Base-by-base conservation (phyloP, 2,329 filamentous ascomycete genomes). In the Phaeosphaeria sp. region DNA sequence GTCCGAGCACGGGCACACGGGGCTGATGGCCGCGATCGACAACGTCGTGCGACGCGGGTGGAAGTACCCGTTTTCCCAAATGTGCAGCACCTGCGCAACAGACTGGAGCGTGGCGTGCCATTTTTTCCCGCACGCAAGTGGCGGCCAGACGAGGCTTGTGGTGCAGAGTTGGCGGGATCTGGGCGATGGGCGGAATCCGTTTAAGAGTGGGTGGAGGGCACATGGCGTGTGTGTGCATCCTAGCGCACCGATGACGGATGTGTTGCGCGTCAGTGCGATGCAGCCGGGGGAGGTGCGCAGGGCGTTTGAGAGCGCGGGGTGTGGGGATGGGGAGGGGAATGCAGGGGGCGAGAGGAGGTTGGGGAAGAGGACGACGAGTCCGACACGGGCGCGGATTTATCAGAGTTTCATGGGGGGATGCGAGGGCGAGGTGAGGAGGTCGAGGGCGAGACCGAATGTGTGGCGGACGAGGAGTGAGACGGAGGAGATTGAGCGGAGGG, bases 91-190 rank as follows among this genome's bases (percentile, higher is more conserved):
- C 3, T 75, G 73, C 30, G 58, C 57, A n/a, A 71, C 70, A 0
- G 72, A 75, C 18, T 75, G 67, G 63, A 49, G n/a, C 3, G 56
- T 75, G 6, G 27, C 11, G 1, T 30, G 9, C 15, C 55, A 52
- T 22, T 45, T 54, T 2, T 50, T 64, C 40, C 33, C 21, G 21
- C 59, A 57, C n/a, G 55, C 36, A 20, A 57, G 44, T 6, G 63
- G 63, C 21, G 57, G 58, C 9, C 59, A 67, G 45, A 55, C 60
- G 1, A 21, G 61, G 8, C 18, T 74, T 7, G 45, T 49, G 2
- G 55, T 75, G 11, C 57, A 65, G 25, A 53, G 55, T 1, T 74
- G 71, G 71, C 62, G 72, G 1, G 68, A 74, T 55, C 30, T 75
- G 1, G 72, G 72, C 1, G 30, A 20, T 9, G 71, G 68, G 0